Evolutionary conservation across 2,329 filamentous ascomycete genomes (phyloP).

Genomic region (Colletotrichum sidae): DNA sequence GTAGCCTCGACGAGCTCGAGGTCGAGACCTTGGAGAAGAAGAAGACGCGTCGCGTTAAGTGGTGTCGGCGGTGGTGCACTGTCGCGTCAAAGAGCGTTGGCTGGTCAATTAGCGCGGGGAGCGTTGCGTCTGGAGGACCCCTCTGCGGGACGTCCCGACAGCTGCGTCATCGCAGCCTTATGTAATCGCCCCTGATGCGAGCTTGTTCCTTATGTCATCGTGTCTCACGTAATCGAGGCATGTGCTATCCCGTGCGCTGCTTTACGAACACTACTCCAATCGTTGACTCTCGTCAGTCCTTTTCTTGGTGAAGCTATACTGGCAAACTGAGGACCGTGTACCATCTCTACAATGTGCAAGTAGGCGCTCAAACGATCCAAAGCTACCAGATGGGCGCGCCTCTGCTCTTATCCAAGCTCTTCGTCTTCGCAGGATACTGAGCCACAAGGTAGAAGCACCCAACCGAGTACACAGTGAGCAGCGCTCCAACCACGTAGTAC

Average conservation of each 20-base stretch:
- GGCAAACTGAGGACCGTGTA: too few relatives aligned
- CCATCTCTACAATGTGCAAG: neutral
- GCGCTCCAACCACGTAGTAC: constrained; percentile 11
- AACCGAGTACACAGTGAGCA: constrained; percentile 10
- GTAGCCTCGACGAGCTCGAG: constrained; percentile 4
- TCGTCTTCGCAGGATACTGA: constrained; percentile 18
- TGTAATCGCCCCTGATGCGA: neutral
- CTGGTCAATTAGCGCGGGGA: constrained; percentile 9
- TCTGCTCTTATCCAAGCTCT: constrained; percentile 5
- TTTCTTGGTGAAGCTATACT: too few relatives aligned
- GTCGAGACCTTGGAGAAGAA: neutral
- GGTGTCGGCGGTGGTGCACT: neutral
- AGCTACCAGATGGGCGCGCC: constrained; percentile 12
- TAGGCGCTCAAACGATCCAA: neutral
- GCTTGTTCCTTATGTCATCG: too few relatives aligned
- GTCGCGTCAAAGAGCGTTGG: constrained; percentile 1
- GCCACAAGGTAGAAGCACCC: constrained; percentile 12
- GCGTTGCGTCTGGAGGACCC: constrained; percentile 4
- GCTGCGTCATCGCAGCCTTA: constrained; percentile 5
- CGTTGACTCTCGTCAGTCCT: too few relatives aligned
- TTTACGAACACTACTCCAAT: too few relatives aligned
- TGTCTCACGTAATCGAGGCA: too few relatives aligned
- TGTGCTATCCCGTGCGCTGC: too few relatives aligned
- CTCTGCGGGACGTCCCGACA: neutral
- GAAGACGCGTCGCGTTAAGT: constrained; percentile 9